Evolutionary conservation across 352 stramenopile genomes (phyloP).

Genomic region (Globisporangium iwayamae): DNA sequence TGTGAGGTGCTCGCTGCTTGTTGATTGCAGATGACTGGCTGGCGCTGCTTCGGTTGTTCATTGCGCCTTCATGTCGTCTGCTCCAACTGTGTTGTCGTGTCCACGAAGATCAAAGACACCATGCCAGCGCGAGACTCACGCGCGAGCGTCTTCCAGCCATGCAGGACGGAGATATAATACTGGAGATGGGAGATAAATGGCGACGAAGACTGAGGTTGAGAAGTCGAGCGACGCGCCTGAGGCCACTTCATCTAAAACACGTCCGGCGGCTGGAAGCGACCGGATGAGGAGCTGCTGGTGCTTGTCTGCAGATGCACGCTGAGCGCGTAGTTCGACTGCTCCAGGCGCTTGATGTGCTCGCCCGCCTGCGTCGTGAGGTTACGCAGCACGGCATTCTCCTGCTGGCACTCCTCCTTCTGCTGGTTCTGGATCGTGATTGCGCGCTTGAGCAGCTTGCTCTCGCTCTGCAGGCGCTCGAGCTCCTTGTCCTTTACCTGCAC

Average conservation of each 20-base stretch:
- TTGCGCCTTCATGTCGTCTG: background rate
- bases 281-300: slow-evolving; percentile 32
- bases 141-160: background rate
- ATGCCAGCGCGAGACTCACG: background rate
- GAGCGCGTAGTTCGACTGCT: slow-evolving; percentile 87
- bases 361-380: slow-evolving; percentile 68
- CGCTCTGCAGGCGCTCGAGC: slow-evolving; percentile 54
- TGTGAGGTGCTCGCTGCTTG: background rate
- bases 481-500: slow-evolving; percentile 46
- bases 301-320: slow-evolving; percentile 83
- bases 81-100: background rate
- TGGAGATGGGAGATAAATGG: background rate
- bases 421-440: slow-evolving; percentile 86
- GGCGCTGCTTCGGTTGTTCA: background rate
- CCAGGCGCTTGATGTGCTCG: slow-evolving; percentile 83
- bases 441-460: slow-evolving; percentile 84
- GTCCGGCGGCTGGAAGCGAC: slow-evolving; percentile 51
- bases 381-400: slow-evolving; percentile 76
- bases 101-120: no score
- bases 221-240: background rate
- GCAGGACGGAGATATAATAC: slow-evolving; percentile 9
- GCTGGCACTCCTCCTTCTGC: slow-evolving; percentile 78
- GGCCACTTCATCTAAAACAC: slow-evolving; percentile 45
- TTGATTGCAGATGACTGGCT: background rate
- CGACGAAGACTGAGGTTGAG: background rate